Evolutionary conservation across 2,329 filamentous ascomycete genomes (phyloP), one percentile per base, ranked within the genome.

Genomic region (Zasmidium angulare): DNA sequence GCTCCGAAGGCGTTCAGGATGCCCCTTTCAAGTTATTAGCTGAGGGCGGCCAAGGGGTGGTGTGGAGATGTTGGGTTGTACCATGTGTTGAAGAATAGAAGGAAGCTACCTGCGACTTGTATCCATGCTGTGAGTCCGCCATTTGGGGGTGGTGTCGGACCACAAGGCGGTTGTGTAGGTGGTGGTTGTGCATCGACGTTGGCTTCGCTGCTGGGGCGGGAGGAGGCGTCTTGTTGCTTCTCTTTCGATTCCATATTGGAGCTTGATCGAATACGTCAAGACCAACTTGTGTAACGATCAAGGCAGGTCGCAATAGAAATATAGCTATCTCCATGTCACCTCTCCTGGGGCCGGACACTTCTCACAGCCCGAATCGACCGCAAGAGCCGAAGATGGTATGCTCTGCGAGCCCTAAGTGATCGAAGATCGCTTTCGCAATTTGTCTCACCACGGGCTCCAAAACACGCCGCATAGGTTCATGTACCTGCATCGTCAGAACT

Each of bases 121-220:
- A 80, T 62, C 78, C 78, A 81, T 4, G 79, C 78, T 62, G 59
- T 68, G 3, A 77, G 56, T 0, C 78, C 79, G 12, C 78, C 78
- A 65, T 81, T 72, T 0, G 78, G 78, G 4, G 36, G 36, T 17
- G 36, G 36, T 14, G 36, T 14, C n/a, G 36, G 36, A 11, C 26
- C 26, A 10, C 7, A 7, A 9, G 14, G 36, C 14, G 11, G 6
- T 43, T 43, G 36, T 19, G 9, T 7, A 17, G 12, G 36, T 17
- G 36, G 36, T 43, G n/a, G 36, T 43, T 7, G 36, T 43, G 36
- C 36, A 10, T 43, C 36, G 36, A 43, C 36, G 36, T 43, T 43
- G 36, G n/a, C 36, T 9, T 43, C 36, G 36, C 36, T 43, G 36
- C 36, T 43, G 3, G 36, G 36, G 11, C n/a, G 36, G 3, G 36